Percentiles rank a stretch among this genome's conserved stretches.
phyloP scores from a whole-genome alignment of 192 early-diverging fungal species.

The Linnemannia zychae region DNA sequence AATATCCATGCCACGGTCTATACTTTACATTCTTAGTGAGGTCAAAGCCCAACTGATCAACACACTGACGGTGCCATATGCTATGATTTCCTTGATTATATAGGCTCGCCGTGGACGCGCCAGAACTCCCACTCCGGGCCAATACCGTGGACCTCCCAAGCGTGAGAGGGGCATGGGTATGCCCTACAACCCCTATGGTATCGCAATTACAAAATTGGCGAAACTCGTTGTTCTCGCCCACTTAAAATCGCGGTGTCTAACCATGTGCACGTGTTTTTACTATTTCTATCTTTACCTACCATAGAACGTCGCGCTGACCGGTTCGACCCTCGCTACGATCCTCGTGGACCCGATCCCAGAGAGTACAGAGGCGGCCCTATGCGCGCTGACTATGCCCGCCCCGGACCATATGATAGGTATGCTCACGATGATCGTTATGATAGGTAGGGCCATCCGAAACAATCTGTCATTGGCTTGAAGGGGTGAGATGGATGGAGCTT shows the following conservation, averaged over 20 bases:
- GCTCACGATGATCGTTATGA: constrained; percentile 36
- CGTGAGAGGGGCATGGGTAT: constrained; percentile 60
- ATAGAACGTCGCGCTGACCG: constrained; percentile 56
- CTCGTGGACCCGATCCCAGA: constrained; percentile 57
- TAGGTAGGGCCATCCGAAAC: constrained; percentile 36
- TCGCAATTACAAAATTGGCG: constrained; percentile 21
- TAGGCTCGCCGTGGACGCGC: constrained; percentile 78
- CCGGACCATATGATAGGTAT: constrained; percentile 52
- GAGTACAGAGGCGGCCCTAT: constrained; percentile 48
- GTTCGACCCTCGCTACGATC: constrained; percentile 63
- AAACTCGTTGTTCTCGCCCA: constrained; percentile 43
- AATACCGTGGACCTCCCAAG: constrained; percentile 83
- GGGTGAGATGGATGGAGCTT: not conserved
- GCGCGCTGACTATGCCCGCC: constrained; percentile 50
- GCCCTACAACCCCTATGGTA: constrained; percentile 37
- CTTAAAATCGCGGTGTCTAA: not conserved
- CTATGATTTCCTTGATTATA: constrained; percentile 3
- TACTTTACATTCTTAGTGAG: not conserved
- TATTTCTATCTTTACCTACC: not conserved
- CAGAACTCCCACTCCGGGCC: constrained; percentile 84
- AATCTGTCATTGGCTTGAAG: constrained; percentile 33
- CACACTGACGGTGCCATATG: not conserved
- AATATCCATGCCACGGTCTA: not conserved
- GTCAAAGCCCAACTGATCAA: not conserved
- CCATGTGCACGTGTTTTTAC: not conserved